Base-by-base conservation (phyloP, 1,284 basidiomycete genomes). In the Mycosarcoma maydis region DNA sequence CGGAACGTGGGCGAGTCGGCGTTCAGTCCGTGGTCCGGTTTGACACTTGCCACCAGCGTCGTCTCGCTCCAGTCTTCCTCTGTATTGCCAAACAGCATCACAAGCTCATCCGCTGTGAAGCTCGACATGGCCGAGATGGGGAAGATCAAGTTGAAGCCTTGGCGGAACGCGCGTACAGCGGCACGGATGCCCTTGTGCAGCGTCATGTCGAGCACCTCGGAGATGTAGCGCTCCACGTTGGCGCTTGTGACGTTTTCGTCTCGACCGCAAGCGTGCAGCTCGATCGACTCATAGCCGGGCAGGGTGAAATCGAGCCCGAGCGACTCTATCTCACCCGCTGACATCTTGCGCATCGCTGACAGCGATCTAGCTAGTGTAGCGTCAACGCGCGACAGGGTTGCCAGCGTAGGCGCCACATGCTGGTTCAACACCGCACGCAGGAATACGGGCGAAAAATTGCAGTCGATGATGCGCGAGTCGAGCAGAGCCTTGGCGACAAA, bases 11-110 rank as follows among this genome's bases (percentile, higher is more conserved):
- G 88, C 80, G 92, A 95, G 81, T 98, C 95, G 19, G 91, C 88
- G 71, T 94, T 94, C 85, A 95, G 98, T 10, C 96, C 96, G 82
- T 99, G 96, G 79, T 99, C 96, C 10, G 96, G 95, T 83, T 98
- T 98, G 83, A 98, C 84, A 6, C 90, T 88, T 78, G 94, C 92
- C 50, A 87, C 88, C 39, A 98, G 86, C n/a, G 93, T 94, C 91
- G 70, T 26, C 58, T 77, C 73, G 60, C 53, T 75, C 76, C 83
- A 77, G 43, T 80, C 75, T 80, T 98, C 94, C 14, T 97, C 92
- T 6, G 90, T 87, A 76, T 96, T 95, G 26, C 95, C 94, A 75
- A 97, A 95, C 29, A 98, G 85, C 86, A 95, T 90, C 33, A 90
- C 90, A 13, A 98, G 85, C 82, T 99, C 96, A 54, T 97, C 92